phyloP scores from a whole-genome alignment of 1,284 basidiomycete species.

The Somion occarium region DNA sequence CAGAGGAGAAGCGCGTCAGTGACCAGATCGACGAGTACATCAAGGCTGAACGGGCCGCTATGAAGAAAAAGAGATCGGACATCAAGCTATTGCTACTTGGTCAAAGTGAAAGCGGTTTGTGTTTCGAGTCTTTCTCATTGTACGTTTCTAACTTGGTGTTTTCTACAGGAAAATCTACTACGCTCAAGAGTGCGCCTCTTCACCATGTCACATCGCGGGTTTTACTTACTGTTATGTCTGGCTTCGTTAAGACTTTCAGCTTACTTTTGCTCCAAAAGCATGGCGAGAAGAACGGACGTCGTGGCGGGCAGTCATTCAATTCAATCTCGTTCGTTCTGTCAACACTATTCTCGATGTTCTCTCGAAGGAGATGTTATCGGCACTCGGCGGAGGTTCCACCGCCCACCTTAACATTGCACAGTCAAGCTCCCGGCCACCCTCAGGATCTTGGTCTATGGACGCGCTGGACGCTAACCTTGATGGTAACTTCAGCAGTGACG shows the following conservation, averaged over 20 bases:
- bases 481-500: background rate
- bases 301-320: constrained; percentile 62
- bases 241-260: constrained; percentile 38
- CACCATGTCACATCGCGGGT: background rate
- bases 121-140: constrained; percentile 17
- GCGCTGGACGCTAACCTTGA: background rate
- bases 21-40: constrained; percentile 59
- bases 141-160: background rate
- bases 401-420: background rate
- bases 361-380: constrained; percentile 35
- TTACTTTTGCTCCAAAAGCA: constrained; percentile 44
- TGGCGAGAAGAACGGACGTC: constrained; percentile 54
- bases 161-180: constrained; percentile 26
- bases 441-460: background rate
- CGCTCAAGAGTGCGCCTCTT: constrained; percentile 23
- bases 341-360: constrained; percentile 51
- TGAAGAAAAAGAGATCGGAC: constrained; percentile 51
- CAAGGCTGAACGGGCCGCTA: constrained; percentile 50
- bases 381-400: background rate
- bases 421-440: background rate
- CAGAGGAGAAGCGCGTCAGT: constrained; percentile 51
- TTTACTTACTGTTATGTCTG: background rate
- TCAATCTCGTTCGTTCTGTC: constrained; percentile 60
- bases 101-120: constrained; percentile 56
- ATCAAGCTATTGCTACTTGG: constrained; percentile 55